Base-by-base conservation (phyloP, 805 yeast species). In the Pichia thaimueangensis region DNA sequence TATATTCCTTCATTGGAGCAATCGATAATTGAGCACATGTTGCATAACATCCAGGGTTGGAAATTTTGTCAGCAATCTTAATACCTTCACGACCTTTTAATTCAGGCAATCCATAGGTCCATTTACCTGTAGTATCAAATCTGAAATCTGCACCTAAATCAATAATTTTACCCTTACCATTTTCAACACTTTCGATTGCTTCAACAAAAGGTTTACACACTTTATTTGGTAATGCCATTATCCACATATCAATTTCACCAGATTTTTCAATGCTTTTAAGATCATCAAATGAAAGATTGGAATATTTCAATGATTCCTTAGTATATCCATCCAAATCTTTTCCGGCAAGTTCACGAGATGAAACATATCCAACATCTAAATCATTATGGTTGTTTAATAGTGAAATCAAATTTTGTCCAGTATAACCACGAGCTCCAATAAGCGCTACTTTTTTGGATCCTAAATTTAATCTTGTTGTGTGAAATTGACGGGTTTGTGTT, bases 21-120 rank as follows among this genome's bases (percentile, higher is more conserved):
- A 93, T 81, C 12, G 95, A 89, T 21, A 88, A 66, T 70, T 93
- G 97, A 12, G 97, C 93, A 45, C 94, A 97, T 35, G 99, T 93
- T n/a, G 98, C 97, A 62, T 89, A 93, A 71, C 99, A 93, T 37
- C 98, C 99, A 3, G 99, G 99, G 67, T 93, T 93, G 5, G 97
- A 82, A 48, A 93, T 85, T 60, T 84, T 86, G 56, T 74, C 71
- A 16, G 97, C 91, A 12, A 68, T 58, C 29, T 84, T 75, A 54
- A 93, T 84, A 10, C 58, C 58, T 9, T 67, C 58, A 60, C 98
- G 79, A 52, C 78, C 73, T 43, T 76, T 79, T 56, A 93, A 73
- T 67, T 93, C 99, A 8, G 99, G 99, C 54, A 93, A 75, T 37
- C 99, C 99, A 60, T 93, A 93, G 5, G 73, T 70, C 98, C 99